Conservation (phyloP, 108 stramenopile genomes). For the Mayamaea pseudoterrestris region DNA sequence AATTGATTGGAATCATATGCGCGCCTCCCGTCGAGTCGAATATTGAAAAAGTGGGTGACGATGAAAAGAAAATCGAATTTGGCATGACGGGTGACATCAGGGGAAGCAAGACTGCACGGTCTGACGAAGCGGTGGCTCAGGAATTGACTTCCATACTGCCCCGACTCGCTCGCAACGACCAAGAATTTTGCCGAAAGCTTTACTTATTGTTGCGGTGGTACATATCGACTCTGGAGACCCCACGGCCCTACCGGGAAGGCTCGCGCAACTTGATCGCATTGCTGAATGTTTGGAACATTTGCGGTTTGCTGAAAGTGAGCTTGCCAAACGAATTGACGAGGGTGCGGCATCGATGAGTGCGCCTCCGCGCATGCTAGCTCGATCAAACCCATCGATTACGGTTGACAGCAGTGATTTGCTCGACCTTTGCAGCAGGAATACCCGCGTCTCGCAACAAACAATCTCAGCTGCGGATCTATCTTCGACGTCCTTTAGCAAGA, state of each 20-base stretch:
- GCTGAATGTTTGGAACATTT: conserved; percentile 5
- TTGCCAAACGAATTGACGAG: conserved; percentile 2
- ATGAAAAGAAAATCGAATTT: background rate
- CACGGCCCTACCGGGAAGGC: background rate
- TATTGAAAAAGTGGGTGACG: background rate
- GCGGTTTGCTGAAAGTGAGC: conserved; percentile 8
- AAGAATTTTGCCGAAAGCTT: conserved; percentile 31
- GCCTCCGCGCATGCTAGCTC: background rate
- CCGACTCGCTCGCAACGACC: conserved; percentile 15
- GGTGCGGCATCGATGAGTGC: background rate
- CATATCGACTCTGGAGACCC: conserved; percentile 26
- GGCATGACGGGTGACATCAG: background rate
- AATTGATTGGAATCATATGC: background rate
- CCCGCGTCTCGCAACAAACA: background rate
- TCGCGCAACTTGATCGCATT: conserved; percentile 7
- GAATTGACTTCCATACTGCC: conserved; percentile 3
- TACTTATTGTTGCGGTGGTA: conserved; percentile 36
- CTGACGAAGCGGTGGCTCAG: background rate
- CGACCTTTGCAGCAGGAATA: background rate
- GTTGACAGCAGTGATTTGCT: too few relatives aligned
- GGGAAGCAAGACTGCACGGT: background rate
- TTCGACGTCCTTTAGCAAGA: background rate
- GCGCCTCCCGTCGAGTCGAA: background rate
- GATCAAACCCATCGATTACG: too few relatives aligned
- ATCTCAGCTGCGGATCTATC: background rate